Evolutionary conservation across 1,284 basidiomycete genomes (phyloP).

Genomic region (Pseudozyma thailandica): DNA sequence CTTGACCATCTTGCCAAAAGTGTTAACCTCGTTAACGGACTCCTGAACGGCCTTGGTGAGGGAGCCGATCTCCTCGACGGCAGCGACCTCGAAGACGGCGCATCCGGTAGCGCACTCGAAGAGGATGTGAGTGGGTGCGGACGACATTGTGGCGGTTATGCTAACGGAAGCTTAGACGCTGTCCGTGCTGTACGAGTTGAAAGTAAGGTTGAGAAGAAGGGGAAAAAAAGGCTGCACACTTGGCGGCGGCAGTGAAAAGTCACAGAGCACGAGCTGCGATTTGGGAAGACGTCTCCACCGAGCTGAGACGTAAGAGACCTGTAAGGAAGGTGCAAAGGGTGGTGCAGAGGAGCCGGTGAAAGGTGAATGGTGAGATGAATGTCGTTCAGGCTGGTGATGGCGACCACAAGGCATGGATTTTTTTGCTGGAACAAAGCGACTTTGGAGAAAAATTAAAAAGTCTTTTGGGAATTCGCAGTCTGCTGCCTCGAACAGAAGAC

Average conservation of each 20-base stretch:
- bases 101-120: constrained; percentile 96
- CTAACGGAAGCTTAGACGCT: constrained; percentile 4
- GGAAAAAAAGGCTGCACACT: too few relatives aligned
- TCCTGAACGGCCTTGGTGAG: constrained; percentile 85
- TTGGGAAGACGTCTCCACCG: constrained; percentile 2
- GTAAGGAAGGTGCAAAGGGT: not conserved
- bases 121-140: constrained; percentile 76
- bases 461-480: too few relatives aligned
- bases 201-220: not conserved
- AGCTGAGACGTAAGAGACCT: constrained; percentile 3
- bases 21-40: constrained; percentile 76
- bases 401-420: constrained; percentile 9
- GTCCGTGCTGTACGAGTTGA: not conserved
- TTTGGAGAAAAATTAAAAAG: not conserved
- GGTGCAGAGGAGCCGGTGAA: constrained; percentile 2
- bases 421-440: not conserved
- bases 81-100: constrained; percentile 89
- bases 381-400: constrained; percentile 12
- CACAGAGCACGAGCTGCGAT: constrained; percentile 15
- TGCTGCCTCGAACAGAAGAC: too few relatives aligned
- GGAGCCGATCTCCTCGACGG: constrained; percentile 88
- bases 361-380: not conserved
- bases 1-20: constrained; percentile 93
- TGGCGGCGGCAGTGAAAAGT: constrained; percentile 9
- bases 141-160: constrained; percentile 54